These are phyloP conservation scores for Elsinoe ampelina DNA, from an alignment of 2,329 filamentous ascomycete genomes.

Conservation along the genomic window DNA sequence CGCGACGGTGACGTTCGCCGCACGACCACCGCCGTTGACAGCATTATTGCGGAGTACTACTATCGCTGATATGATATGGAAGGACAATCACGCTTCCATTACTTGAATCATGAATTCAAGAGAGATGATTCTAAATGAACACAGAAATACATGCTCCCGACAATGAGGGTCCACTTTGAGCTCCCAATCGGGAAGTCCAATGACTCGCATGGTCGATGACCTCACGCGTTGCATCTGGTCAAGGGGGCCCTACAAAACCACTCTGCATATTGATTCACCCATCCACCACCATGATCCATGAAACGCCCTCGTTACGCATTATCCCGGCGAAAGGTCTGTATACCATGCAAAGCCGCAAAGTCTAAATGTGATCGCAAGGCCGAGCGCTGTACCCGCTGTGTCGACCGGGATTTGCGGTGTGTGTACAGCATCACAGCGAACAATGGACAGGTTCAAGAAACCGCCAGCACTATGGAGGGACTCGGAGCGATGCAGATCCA, in stretches of 20 bases:
- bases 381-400: background rate
- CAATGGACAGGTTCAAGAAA: background rate
- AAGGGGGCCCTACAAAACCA: background rate
- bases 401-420: background rate
- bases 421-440: background rate
- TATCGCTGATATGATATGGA: background rate
- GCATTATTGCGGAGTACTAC: constrained; percentile 11
- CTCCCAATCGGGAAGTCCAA: background rate
- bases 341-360: background rate
- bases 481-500: too few relatives aligned
- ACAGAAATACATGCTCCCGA: too few relatives aligned
- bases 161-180: background rate
- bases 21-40: constrained; percentile 3
- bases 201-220: constrained; percentile 2
- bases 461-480: too few relatives aligned
- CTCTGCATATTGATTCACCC: background rate
- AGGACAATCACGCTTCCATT: too few relatives aligned
- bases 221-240: constrained; percentile 1
- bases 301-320: background rate
- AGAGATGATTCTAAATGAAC: too few relatives aligned
- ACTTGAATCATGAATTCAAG: too few relatives aligned
- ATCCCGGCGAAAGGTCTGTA: background rate
- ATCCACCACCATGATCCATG: background rate
- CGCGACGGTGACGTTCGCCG: constrained; percentile 1
- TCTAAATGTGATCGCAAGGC: background rate